Conservation (phyloP, 2,329 filamentous ascomycete species). For the Epichloe elymi region DNA sequence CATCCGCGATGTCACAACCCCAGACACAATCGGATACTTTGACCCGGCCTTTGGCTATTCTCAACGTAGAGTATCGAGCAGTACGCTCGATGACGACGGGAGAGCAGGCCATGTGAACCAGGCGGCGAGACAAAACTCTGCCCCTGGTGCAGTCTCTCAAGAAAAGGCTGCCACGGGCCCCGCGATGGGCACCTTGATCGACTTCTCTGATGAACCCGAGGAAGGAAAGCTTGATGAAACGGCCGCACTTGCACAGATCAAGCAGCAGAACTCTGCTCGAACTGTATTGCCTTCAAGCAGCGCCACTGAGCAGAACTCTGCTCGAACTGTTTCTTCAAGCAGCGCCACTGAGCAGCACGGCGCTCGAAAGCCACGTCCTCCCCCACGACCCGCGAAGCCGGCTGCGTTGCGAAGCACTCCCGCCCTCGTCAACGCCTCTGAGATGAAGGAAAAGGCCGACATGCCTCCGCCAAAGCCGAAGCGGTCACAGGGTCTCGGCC, state of each 20-base stretch:
- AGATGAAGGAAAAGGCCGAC: not conserved
- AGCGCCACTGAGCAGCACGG: constrained; percentile 18
- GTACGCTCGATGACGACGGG: constrained; percentile 16
- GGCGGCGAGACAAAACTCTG: constrained; percentile 16
- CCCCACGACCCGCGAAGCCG: constrained; percentile 44
- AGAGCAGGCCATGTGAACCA: constrained; percentile 4
- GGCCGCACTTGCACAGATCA: constrained; percentile 17
- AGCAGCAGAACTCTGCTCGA: constrained; percentile 10
- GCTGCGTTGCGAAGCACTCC: constrained; percentile 35
- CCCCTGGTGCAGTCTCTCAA: constrained; percentile 8
- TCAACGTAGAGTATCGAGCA: constrained; percentile 14
- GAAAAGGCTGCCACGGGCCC: constrained; percentile 20
- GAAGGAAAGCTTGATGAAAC: constrained; percentile 22
- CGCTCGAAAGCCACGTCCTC: constrained; percentile 28
- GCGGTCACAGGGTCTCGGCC: constrained; percentile 18
- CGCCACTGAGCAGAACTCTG: constrained; percentile 16
- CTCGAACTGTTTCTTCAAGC: constrained; percentile 5
- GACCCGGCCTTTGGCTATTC: constrained; percentile 38
- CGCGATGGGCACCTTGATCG: constrained; percentile 46
- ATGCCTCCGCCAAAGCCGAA: constrained; percentile 23
- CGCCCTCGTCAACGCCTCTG: constrained; percentile 11
- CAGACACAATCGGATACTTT: constrained; percentile 60
- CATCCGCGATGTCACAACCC: constrained; percentile 88
- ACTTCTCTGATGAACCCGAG: constrained; percentile 42
- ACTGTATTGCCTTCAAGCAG: constrained; percentile 9